These are phyloP conservation scores for Colletotrichum sp. DNA, from an alignment of 2,329 filamentous ascomycete species.

Conservation along the genomic window DNA sequence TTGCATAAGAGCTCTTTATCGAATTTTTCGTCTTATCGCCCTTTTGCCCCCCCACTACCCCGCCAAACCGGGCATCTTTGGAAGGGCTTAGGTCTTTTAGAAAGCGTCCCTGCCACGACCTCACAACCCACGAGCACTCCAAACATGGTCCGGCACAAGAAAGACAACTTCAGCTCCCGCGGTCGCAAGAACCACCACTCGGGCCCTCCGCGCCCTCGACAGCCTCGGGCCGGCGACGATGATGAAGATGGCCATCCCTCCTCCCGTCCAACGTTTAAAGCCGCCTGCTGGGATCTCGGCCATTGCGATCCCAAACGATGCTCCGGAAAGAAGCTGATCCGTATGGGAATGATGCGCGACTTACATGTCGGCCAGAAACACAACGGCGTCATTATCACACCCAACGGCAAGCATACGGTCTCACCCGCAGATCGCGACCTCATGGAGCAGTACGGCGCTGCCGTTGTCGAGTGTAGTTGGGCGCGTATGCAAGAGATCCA, in stretches of 20 bases:
- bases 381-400: slow-evolving; percentile 90
- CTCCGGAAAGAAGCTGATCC: slow-evolving; percentile 94
- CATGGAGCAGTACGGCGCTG: slow-evolving; percentile 87
- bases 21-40: neutral
- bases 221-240: slow-evolving; percentile 45
- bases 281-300: slow-evolving; percentile 96
- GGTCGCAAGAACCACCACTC: slow-evolving; percentile 71
- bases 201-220: slow-evolving; percentile 60
- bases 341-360: slow-evolving; percentile 90
- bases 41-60: slow-evolving; percentile 1
- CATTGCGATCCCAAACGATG: slow-evolving; percentile 98
- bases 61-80: neutral
- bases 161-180: slow-evolving; percentile 76
- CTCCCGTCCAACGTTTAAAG: slow-evolving; percentile 73
- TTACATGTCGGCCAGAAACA: slow-evolving; percentile 91
- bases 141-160: slow-evolving; percentile 95
- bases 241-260: slow-evolving; percentile 23
- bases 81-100: neutral
- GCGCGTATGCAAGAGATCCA: slow-evolving; percentile 90
- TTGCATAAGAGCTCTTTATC: slow-evolving; percentile 5
- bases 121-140: neutral
- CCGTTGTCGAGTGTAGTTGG: slow-evolving; percentile 98
- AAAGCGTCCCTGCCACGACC: neutral
- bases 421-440: slow-evolving; percentile 83
- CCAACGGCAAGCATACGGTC: slow-evolving; percentile 86